Conservation (phyloP, 169 alveolate species). For the Cryptosporidium parvum region DNA sequence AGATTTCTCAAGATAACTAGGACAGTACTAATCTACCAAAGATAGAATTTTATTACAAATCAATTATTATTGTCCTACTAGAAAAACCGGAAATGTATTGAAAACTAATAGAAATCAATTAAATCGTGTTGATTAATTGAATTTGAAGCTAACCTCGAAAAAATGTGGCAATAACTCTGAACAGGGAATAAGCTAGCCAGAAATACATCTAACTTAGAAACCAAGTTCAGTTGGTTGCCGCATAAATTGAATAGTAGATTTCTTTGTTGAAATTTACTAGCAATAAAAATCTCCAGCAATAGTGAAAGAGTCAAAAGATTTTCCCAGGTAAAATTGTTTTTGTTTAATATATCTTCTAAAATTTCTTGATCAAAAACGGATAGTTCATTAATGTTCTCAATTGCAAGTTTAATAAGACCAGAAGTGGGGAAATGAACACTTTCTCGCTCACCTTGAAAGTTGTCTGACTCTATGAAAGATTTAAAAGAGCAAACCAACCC, state of each 20-base stretch:
- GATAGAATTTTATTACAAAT: neutral
- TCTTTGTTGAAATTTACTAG: neutral
- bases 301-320: conserved; percentile 14
- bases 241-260: neutral
- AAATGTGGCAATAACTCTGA: neutral
- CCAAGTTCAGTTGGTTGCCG: neutral
- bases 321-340: neutral
- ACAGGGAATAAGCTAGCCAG: neutral
- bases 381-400: neutral
- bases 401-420: neutral
- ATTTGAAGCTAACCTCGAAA: conserved; percentile 2
- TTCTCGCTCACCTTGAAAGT: neutral
- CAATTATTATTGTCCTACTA: neutral
- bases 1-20: neutral
- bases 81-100: neutral
- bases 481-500: neutral
- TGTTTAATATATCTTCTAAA: neutral
- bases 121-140: neutral
- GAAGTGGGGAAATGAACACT: neutral
- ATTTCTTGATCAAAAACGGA: neutral
- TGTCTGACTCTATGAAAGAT: neutral
- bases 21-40: too few species aligned
- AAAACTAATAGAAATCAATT: neutral
- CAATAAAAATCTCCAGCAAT: conserved; percentile 9
- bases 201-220: neutral